Evolutionary conservation across 2,329 filamentous ascomycete genomes (phyloP), one percentile per base, ranked within the genome.

Genomic region (Diaporthe sp.): DNA sequence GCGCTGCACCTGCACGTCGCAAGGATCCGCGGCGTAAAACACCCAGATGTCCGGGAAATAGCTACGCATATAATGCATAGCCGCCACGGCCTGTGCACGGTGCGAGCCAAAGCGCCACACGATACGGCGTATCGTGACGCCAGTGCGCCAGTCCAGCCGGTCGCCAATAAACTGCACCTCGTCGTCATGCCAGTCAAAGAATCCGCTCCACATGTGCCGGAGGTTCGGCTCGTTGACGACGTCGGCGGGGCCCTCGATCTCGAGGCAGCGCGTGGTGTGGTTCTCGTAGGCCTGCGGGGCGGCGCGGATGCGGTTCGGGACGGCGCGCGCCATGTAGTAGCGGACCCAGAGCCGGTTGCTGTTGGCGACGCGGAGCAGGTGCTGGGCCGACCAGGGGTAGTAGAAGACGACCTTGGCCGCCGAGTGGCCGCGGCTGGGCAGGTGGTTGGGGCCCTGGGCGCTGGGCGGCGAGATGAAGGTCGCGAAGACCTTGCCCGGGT

Each of bases 401-500:
- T 77, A 78, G 67, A 78, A 78, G 53, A 74, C 55, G 34, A 78
- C 28, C 49, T 78, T 78, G 22, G 75, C 77, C 0, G 73, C 77
- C 2, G 57, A 73, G 46, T 71, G 71, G 28, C 57, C 22, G 55
- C 31, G 37, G 31, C 62, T 60, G 3, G 13, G 25, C 0, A 62
- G 61, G 15, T 8, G 9, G 1, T 9, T 12, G 2, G 58, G 15
- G 0, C 22, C 15, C 0, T n/a, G 15, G 15, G 28, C 5, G 8
- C 62, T 46, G 0, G 76, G 73, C 0, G 34, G 34, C 15, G 61
- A 71, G 70, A 77, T 77, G 42, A 49, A n/a, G 9, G 19, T 71
- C 17, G 49, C 51, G n/a, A 19, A 77, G 31, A 77, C 39, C 17
- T 74, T 51, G 31, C 76, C 76, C 0, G 74, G 62, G 1, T 28